Evolutionary conservation across 768 basidiomycete genomes (phyloP).

Genomic region (Mycena venus): DNA sequence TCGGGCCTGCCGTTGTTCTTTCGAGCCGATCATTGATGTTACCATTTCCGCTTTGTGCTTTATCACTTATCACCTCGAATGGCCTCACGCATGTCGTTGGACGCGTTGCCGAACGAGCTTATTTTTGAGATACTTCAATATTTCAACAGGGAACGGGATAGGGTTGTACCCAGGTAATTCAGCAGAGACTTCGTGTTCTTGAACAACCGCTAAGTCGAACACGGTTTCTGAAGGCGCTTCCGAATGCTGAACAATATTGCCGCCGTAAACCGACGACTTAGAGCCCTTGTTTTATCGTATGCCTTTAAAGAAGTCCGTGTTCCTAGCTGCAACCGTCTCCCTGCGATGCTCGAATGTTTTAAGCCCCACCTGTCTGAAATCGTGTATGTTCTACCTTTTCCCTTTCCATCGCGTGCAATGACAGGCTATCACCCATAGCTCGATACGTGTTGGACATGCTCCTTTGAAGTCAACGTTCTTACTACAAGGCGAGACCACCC

Average conservation of each 20-base stretch:
- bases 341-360: not conserved
- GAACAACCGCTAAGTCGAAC: too few species aligned
- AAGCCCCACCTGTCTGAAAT: not conserved
- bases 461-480: not conserved
- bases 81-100: not conserved
- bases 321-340: not conserved
- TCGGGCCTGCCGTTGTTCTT: too few species aligned
- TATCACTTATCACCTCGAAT: not conserved
- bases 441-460: not conserved
- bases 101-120: not conserved
- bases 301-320: not conserved
- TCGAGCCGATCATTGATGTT: too few species aligned
- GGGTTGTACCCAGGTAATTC: not conserved
- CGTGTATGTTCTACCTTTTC: not conserved
- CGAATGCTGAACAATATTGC: not conserved
- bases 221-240: not conserved
- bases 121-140: not conserved
- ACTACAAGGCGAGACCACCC: too few species aligned
- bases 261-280: not conserved
- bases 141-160: not conserved
- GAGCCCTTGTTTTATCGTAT: not conserved
- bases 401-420: not conserved
- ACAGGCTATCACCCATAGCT: not conserved
- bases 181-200: too few species aligned
- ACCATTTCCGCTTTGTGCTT: too few species aligned